phyloP scores from a whole-genome alignment of 2,329 filamentous ascomycete genomes.

The Hymenoscyphus salicellus region DNA sequence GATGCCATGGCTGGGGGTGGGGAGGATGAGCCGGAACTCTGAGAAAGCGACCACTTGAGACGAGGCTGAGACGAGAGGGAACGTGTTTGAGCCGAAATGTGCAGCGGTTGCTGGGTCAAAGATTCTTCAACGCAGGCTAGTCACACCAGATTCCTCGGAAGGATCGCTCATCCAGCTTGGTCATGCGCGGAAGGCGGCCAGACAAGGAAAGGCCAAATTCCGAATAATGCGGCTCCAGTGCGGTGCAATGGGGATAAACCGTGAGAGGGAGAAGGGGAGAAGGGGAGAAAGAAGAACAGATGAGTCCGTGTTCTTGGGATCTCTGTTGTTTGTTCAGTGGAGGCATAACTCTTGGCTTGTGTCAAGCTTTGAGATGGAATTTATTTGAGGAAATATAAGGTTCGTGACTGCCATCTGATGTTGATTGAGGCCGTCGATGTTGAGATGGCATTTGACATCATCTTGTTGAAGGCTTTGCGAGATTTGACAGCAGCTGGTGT shows the following conservation, averaged over 20 bases:
- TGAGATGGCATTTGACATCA: slow-evolving; percentile 3
- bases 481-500: neutral
- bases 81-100: neutral
- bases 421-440: neutral
- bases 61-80: slow-evolving; percentile 15
- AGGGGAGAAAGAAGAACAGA: neutral
- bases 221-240: neutral
- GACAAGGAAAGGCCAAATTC: too few species aligned
- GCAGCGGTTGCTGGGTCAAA: neutral
- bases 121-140: neutral
- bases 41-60: slow-evolving; percentile 13
- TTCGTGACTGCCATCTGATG: neutral
- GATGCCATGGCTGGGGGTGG: neutral
- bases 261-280: neutral
- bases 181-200: neutral
- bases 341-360: neutral
- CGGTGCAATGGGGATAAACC: neutral
- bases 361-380: neutral
- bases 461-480: neutral
- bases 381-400: neutral
- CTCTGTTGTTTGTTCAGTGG: neutral
- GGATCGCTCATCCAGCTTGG: neutral
- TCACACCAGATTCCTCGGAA: neutral
- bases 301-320: neutral
- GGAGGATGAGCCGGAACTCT: slow-evolving; percentile 1